Base-by-base conservation (phyloP, 441 rosid species). In the Raphanus hybrid region DNA sequence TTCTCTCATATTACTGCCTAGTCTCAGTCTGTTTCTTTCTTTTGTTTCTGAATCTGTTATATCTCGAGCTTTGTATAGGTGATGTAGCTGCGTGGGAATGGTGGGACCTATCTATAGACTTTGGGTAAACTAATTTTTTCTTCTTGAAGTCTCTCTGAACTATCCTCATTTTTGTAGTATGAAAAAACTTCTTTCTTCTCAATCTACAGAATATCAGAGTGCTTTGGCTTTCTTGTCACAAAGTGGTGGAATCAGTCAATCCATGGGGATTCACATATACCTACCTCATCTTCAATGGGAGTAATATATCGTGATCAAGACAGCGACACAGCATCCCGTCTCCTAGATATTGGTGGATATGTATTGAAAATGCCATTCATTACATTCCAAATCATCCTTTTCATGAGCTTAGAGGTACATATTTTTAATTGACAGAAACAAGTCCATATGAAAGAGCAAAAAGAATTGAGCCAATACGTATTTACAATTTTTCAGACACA, bases 361-460 rank as follows among this genome's bases (percentile, higher is more conserved):
- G 69, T 89, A 55, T 85, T 89, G 89, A 89, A 89, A 84, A 81
- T 87, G 26, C 91, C 91, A 16, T 68, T 87, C 62, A 73, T 87
- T 64, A 35, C 65, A 68, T 89, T 89, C 78, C 93, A 89, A 70
- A 75, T 86, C 37, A 74, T 87, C 75, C 88, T 89, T 64, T 86
- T 87, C 83, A 87, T 86, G 91, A 87, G 60, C 82, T 84, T 89
- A 85, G 91, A 86, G 93, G 91, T 89, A 86, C 72, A 85, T 72
- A 50, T 9, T 8, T 20, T 23, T 23, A 23, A 23, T 23, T 23
- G 26, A 75, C 71, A 57, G 39, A 64, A 4, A 81, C 57, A 77
- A 61, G 16, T 64, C 45, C 61, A 35, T 5, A 29, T 29, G 34
- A 29, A 29, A 29, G 34, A 29, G 34, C 1, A 29, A 29, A 29